These are phyloP conservation scores for Choanephora cucurbitarum DNA, from an alignment of 371 early-diverging fungal genomes.

Conservation along the genomic window DNA sequence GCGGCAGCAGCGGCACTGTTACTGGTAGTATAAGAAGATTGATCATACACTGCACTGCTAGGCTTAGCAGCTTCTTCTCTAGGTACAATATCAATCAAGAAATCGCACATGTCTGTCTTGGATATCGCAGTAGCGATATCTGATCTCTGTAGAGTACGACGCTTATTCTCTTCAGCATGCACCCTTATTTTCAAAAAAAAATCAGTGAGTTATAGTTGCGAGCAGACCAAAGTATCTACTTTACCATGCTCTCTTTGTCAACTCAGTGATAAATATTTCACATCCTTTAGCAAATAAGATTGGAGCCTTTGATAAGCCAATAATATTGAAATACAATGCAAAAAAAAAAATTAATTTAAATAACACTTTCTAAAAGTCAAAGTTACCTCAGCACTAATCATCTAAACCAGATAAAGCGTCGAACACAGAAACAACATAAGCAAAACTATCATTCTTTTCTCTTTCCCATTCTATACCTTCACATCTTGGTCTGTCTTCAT, in stretches of 20 bases:
- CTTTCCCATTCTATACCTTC: constrained; percentile 58
- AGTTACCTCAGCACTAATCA: constrained; percentile 45
- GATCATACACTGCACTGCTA: constrained; percentile 28
- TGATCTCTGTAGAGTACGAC: constrained; percentile 94
- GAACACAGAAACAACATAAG: too few species aligned
- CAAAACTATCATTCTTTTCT: background rate
- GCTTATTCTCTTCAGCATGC: constrained; percentile 98
- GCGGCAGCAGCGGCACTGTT: constrained; percentile 21
- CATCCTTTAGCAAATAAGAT: constrained; percentile 96
- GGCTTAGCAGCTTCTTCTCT: constrained; percentile 70
- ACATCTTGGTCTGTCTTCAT: constrained; percentile 99
- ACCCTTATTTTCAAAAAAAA: constrained; percentile 54
- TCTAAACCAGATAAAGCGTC: constrained; percentile 24
- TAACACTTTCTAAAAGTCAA: background rate
- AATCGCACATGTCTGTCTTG: constrained; percentile 98
- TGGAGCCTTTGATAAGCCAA: constrained; percentile 68
- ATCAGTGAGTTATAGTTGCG: background rate
- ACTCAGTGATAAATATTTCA: constrained; percentile 96
- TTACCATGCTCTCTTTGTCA: constrained; percentile 95
- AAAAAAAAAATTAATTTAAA: background rate
- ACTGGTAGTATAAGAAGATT: constrained; percentile 21
- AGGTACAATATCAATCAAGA: constrained; percentile 98
- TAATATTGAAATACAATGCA: constrained; percentile 15
- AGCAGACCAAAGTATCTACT: background rate
- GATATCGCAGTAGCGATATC: constrained; percentile 96